phyloP scores from a whole-genome alignment of 2,329 filamentous ascomycete genomes.

The Tolypocladium capitatum region DNA sequence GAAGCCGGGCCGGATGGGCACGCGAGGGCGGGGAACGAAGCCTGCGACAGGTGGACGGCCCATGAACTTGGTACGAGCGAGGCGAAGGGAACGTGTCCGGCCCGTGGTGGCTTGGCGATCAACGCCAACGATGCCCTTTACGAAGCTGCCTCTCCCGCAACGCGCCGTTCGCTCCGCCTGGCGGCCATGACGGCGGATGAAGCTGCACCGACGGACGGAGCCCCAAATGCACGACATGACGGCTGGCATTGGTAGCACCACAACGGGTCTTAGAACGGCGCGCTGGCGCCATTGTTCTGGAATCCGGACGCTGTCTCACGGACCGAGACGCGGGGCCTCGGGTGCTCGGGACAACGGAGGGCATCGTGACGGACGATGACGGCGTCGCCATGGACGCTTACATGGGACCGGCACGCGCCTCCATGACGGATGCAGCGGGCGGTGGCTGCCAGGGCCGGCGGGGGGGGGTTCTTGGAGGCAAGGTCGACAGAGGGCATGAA shows the following conservation, averaged over 20 bases:
- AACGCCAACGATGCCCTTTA: not conserved
- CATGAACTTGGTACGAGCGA: too few species aligned
- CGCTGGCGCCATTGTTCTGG: not conserved
- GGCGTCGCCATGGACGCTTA: too few species aligned
- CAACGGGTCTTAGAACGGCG: not conserved
- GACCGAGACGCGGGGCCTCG: not conserved
- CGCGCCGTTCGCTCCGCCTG: not conserved
- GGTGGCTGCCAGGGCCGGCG: too few species aligned
- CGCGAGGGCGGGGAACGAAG: not conserved
- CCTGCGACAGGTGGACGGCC: too few species aligned
- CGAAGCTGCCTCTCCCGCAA: not conserved
- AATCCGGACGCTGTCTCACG: not conserved
- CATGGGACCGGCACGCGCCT: too few species aligned
- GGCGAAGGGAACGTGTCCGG: not conserved
- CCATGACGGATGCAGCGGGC: too few species aligned
- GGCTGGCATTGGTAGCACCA: not conserved
- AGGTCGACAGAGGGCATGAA: not conserved
- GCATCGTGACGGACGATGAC: not conserved
- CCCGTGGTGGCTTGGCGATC: not conserved
- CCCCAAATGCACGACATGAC: not conserved
- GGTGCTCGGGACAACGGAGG: not conserved
- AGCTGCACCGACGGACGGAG: not conserved
- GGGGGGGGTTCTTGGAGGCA: too few species aligned
- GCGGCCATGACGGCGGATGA: not conserved
- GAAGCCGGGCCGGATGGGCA: not conserved